These are phyloP conservation scores for Candida vaughaniae DNA, from an alignment of 805 yeast genomes.

Conservation along the genomic window DNA sequence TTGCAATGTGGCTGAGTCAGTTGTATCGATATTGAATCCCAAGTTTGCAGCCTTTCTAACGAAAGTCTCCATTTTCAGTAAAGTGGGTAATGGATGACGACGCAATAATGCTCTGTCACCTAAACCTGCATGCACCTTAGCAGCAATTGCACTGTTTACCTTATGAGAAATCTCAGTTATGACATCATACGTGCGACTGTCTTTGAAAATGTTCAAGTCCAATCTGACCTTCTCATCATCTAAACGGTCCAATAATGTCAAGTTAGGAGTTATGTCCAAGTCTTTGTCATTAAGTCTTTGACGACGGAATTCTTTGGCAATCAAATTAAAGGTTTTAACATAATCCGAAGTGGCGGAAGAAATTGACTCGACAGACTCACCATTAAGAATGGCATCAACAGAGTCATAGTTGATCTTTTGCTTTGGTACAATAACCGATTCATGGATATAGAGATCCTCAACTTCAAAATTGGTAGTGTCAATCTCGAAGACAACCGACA, in stretches of 20 bases:
- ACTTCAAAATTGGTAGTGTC: slow-evolving; percentile 71
- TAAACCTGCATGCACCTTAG: slow-evolving; percentile 66
- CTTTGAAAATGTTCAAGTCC: slow-evolving; percentile 69
- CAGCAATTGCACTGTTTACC: slow-evolving; percentile 85
- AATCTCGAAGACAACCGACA: slow-evolving; percentile 79
- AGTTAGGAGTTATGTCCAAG: slow-evolving; percentile 48
- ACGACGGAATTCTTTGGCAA: slow-evolving; percentile 68
- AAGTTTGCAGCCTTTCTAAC: slow-evolving; percentile 65
- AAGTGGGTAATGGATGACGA: slow-evolving; percentile 82
- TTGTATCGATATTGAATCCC: slow-evolving; percentile 70
- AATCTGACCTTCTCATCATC: slow-evolving; percentile 83
- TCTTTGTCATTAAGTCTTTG: slow-evolving; percentile 56
- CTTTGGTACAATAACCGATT: slow-evolving; percentile 65
- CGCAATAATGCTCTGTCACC: slow-evolving; percentile 84
- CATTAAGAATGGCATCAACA: slow-evolving; percentile 51
- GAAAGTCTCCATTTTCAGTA: slow-evolving; percentile 77
- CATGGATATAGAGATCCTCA: slow-evolving; percentile 74
- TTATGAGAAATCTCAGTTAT: slow-evolving; percentile 75
- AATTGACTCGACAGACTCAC: slow-evolving; percentile 23
- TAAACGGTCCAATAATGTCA: slow-evolving; percentile 71
- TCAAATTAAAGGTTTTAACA: slow-evolving; percentile 59
- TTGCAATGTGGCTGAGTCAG: slow-evolving; percentile 68
- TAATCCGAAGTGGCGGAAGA: slow-evolving; percentile 64
- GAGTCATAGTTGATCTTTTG: slow-evolving; percentile 52
- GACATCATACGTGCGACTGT: slow-evolving; percentile 53